These are phyloP conservation scores for Graphiopsis chlorocephala DNA, from an alignment of 2,329 filamentous ascomycete genomes.

Conservation along the genomic window DNA sequence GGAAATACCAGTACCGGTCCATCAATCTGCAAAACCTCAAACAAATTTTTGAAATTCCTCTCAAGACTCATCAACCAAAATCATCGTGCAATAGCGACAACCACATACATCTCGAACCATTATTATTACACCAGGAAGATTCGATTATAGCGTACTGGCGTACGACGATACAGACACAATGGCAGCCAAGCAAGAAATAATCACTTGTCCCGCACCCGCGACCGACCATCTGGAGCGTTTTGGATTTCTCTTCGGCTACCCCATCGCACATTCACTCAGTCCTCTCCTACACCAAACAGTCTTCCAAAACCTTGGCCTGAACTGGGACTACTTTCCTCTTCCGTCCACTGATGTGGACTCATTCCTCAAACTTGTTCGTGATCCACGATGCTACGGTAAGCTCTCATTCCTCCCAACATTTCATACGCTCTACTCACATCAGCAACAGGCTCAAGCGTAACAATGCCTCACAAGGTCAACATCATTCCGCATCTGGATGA, in stretches of 20 bases:
- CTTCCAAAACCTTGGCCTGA: conserved; percentile 50
- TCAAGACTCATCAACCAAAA: neutral
- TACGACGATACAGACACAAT: neutral
- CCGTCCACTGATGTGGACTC: conserved; percentile 45
- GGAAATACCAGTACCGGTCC: neutral
- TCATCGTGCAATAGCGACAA: neutral
- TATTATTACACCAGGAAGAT: neutral
- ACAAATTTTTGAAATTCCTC: neutral
- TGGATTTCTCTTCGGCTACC: conserved; percentile 57
- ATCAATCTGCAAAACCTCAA: neutral
- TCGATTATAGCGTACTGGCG: neutral
- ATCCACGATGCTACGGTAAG: conserved; percentile 62
- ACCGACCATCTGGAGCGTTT: conserved; percentile 44
- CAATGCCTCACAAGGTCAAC: conserved; percentile 80
- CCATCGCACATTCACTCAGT: conserved; percentile 56
- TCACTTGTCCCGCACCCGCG: conserved; percentile 26
- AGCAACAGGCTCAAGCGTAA: conserved; percentile 64
- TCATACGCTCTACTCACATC: neutral
- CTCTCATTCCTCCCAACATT: neutral
- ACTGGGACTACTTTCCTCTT: conserved; percentile 53
- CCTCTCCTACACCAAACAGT: conserved; percentile 55
- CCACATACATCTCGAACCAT: neutral
- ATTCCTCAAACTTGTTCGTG: conserved; percentile 49
- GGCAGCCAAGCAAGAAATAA: conserved; percentile 14
- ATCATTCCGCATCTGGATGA: conserved; percentile 72